Base-by-base conservation (phyloP, 164 flowering plant species). In the Pachysandra terminalis region DNA sequence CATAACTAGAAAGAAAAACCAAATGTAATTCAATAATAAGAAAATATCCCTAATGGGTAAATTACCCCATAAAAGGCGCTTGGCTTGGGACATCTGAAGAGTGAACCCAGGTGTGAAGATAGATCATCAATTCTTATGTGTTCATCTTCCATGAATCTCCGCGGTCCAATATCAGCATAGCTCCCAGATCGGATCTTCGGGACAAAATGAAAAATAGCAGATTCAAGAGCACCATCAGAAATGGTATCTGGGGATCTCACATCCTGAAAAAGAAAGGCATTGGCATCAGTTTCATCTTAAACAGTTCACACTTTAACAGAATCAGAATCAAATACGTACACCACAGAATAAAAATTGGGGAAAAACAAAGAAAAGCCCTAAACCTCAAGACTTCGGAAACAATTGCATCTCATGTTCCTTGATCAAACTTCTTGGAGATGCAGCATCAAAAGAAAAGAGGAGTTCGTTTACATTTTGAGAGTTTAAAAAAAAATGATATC, bases 171-270 rank as follows among this genome's bases (percentile, higher is more conserved):
- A 68, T 89, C 88, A 21, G 92, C 82, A 79, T 60, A 80, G 76
- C 96, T 89, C 23, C 96, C 98, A 21, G 96, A 93, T 23, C 90
- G 87, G 57, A 93, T 81, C 32, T 45, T 72, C 19, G 96, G 98
- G 24, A 78, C 60, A 78, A 79, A 86, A 27, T 72, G 77, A 19
- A 58, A 62, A 9, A 71, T 61, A 27, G 81, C 21, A 53, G 85
- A 58, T 65, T 84, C 87, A 12, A 78, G 26, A 35, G 75, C 59
- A 19, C 69, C 70, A 58, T 76, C 76, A 58, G 76, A 65, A 65
- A 68, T 59, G 24, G 68, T 61, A 21, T 79, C 78, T 12, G 81
- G 56, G 56, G 78, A 71, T 57, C 75, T 80, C 65, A 74, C 76
- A 72, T 68, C 91, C 91, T 86, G 77, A 56, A 37, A 58, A 63